phyloP scores from a whole-genome alignment of 352 stramenopile species.

The Paralagenidium karlingii region DNA sequence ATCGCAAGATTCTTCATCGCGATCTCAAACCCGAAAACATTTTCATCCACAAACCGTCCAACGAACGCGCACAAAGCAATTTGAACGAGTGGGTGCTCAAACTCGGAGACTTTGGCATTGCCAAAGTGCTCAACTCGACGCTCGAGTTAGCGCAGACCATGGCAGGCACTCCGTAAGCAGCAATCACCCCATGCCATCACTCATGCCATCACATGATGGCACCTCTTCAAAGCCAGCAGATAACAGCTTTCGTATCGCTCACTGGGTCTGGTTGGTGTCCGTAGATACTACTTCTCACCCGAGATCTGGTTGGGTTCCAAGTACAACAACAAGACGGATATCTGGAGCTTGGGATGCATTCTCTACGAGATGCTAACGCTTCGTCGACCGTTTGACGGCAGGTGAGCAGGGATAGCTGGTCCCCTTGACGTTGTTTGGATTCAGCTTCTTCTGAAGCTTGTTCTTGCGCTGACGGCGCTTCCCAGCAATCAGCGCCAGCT shows the following conservation, averaged over 20 bases:
- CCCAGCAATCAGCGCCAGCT: constrained; percentile 62
- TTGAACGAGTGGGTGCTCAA: too few relatives aligned
- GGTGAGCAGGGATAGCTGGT: not conserved
- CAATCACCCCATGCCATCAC: not conserved
- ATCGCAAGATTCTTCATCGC: constrained; percentile 78
- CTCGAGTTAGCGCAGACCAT: constrained; percentile 58
- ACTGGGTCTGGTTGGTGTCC: constrained; percentile 12
- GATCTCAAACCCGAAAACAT: constrained; percentile 84
- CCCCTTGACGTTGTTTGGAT: not conserved
- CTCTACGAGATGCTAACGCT: constrained; percentile 88
- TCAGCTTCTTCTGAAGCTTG: not conserved
- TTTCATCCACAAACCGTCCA: constrained; percentile 53
- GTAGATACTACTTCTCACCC: constrained; percentile 93
- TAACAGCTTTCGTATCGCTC: too few relatives aligned
- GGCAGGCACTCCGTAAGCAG: constrained; percentile 56
- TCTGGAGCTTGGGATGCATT: constrained; percentile 91
- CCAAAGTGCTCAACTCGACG: constrained; percentile 59
- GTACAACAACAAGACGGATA: constrained; percentile 91
- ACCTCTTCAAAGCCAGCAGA: too few relatives aligned
- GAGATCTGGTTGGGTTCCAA: constrained; percentile 87
- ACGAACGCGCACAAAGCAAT: too few relatives aligned
- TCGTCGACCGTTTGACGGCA: constrained; percentile 80
- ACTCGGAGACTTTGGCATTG: constrained; percentile 69
- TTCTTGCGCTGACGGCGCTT: not conserved
- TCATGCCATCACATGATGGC: too few relatives aligned